Evolutionary conservation across 179 eudicot genomes (phyloP), one percentile per base, ranked within the genome.

Genomic region (Sideroxylon spinosum): DNA sequence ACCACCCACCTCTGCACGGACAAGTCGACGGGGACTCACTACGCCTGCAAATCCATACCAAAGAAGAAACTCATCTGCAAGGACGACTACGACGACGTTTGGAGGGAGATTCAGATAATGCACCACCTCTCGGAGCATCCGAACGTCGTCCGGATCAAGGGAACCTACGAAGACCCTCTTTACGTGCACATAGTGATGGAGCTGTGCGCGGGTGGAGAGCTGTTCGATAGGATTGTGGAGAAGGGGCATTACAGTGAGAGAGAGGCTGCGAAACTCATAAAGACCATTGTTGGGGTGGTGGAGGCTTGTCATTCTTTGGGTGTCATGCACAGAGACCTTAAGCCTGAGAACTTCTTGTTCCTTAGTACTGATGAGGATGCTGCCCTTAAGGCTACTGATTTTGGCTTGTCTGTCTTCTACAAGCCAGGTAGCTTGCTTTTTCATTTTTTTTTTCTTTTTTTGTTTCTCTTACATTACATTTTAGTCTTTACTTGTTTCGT

Each of bases 91-190:
- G 87, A 85, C 17, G 87, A 85, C 71, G 87, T 85, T 12, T 85
- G 83, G 84, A 85, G 83, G 77, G 87, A 85, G 87, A 85, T 85
- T 74, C 87, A 85, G 79, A 85, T 85, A 82, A 85, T 85, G 87
- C 87, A 85, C 71, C 87, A 85, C 48, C 71, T 85, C 29, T 85
- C 87, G 11, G 87, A 85, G 70, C 87, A 85, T 59, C 81, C 83
- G 19, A 85, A 85, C 66, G 87, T 85, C 32, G 87, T 85, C 52
- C 32, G 85, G 57, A 85, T 85, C 26, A 82, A 82, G 68, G 87
- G 85, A 16, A 82, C 87, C 9, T 85, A 80, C 37, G 87, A 85
- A 71, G 87, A 85, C 48, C 23, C 79, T 1, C 72, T 82, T 5
- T 85, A 55, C 60, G 87, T 85, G 60, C 87, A 85, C 77, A 82